Evolutionary conservation across 1,284 basidiomycete species (phyloP).

Genomic region (Neolentinus lepideus): DNA sequence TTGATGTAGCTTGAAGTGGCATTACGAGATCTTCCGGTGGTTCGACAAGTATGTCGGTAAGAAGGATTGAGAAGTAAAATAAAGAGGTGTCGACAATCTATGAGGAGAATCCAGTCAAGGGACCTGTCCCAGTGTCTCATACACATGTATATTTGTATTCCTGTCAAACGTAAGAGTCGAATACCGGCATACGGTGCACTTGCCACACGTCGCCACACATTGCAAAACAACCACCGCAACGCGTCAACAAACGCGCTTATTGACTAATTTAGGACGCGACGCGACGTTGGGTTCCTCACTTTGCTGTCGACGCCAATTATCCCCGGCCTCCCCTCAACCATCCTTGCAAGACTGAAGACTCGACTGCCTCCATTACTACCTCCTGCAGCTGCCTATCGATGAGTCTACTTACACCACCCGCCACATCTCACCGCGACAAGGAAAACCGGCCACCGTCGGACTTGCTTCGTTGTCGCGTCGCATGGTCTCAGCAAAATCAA

Average conservation of each 20-base stretch:
- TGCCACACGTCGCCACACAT: too few relatives aligned
- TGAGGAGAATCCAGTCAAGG: too few relatives aligned
- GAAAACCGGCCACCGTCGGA: constrained; percentile 28
- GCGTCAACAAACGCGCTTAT: background rate
- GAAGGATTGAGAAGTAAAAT: constrained; percentile 9
- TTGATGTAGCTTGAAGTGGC: constrained; percentile 64
- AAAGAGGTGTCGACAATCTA: too few relatives aligned
- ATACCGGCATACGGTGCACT: too few relatives aligned
- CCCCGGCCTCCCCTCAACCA: too few relatives aligned
- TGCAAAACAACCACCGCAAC: background rate
- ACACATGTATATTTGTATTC: too few relatives aligned
- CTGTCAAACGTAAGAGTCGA: too few relatives aligned
- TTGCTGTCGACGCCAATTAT: background rate
- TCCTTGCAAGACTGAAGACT: too few relatives aligned
- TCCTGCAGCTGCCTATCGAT: too few relatives aligned
- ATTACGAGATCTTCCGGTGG: constrained; percentile 87
- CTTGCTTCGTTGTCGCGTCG: constrained; percentile 36
- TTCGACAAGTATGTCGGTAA: constrained; percentile 69
- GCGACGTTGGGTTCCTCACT: background rate
- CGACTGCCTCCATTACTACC: background rate
- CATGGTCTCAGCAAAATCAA: constrained; percentile 51
- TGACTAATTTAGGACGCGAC: background rate
- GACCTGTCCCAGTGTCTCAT: too few relatives aligned
- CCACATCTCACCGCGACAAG: constrained; percentile 48
- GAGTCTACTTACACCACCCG: constrained; percentile 54